phyloP scores from a whole-genome alignment of 257 asterid species.

The Plectranthus barbatus region DNA sequence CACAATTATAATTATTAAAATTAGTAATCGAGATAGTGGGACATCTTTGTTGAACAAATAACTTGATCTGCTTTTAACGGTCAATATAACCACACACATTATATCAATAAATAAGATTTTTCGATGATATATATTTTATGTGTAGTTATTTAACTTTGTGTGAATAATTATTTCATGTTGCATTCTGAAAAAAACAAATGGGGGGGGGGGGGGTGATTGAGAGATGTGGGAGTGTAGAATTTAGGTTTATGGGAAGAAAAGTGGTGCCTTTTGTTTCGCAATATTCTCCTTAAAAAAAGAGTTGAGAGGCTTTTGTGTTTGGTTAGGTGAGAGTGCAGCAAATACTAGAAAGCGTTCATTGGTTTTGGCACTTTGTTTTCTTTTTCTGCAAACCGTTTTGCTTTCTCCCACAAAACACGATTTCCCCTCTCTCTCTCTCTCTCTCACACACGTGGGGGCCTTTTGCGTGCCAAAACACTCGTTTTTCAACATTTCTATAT shows the following conservation, averaged over 20 bases:
- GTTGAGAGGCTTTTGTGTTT: not conserved
- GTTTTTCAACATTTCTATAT: not conserved
- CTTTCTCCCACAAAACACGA: not conserved
- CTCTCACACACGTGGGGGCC: conserved; percentile 7
- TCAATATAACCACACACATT: no score
- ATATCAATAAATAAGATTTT: no score
- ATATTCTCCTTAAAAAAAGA: no score
- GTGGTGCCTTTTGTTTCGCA: not conserved
- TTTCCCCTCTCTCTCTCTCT: not conserved
- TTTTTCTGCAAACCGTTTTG: conserved; percentile 17
- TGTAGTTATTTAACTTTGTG: not conserved
- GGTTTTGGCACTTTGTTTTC: conserved; percentile 14
- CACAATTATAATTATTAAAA: no score
- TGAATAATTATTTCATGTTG: not conserved
- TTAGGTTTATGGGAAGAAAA: conserved; percentile 8
- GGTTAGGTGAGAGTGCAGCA: conserved; percentile 17
- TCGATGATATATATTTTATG: no score
- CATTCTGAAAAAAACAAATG: not conserved
- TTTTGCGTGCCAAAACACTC: conserved; percentile 7
- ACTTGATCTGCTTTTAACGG: no score
- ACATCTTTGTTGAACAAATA: no score
- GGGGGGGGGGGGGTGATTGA: not conserved
- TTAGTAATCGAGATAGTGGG: no score
- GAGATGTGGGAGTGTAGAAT: not conserved
- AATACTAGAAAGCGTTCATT: conserved; percentile 12